Evolutionary conservation across 2,329 filamentous ascomycete species (phyloP), one percentile per base, ranked within the genome.

Genomic region (Arachnopeziza araneosa): DNA sequence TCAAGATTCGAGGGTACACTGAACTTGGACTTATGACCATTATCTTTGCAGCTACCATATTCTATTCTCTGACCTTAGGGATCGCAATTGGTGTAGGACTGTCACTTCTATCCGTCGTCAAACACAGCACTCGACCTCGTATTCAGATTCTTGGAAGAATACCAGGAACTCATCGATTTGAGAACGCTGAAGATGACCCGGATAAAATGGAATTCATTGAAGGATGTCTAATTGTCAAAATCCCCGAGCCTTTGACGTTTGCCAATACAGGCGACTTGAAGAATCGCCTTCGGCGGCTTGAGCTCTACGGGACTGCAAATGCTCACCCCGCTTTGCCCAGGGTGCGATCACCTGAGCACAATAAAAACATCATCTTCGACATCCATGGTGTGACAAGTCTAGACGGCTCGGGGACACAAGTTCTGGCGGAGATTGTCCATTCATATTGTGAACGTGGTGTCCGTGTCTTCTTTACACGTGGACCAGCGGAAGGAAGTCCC

Each of bases 351-450:
- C 83, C 86, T n/a, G 88, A 93, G 62, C 87, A 90, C 69, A 97
- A 97, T 72, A 84, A 86, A 67, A 97, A 96, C 71, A 81, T 99
- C 73, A 92, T 99, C 63, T 98, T 99, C 70, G 95, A 99, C 72
- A 92, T 98, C 8, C 93, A 98, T 68, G 95, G 95, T n/a, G 95
- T 99, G 2, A 96, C 93, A 0, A 89, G 89, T 26, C 86, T 99
- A 68, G 95, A 99, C 72, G 95, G 92, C 6, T 96, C 92, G 0
- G 95, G 93, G 1, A 89, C 91, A 0, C 95, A 98, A 75, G 93
- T 98, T 0, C 79, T 99, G 2, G 83, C 85, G 53, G 95, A 98
- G 75, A 98, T 98, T 66, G 91, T 99, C 19, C 79, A 85, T 54
- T 82, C 79, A 30, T 98, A 98, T 72, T 79, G 87, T n/a, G 82